Evolutionary conservation across 192 early-diverging fungal species (phyloP).

Genomic region (Spizellomyces sp.): DNA sequence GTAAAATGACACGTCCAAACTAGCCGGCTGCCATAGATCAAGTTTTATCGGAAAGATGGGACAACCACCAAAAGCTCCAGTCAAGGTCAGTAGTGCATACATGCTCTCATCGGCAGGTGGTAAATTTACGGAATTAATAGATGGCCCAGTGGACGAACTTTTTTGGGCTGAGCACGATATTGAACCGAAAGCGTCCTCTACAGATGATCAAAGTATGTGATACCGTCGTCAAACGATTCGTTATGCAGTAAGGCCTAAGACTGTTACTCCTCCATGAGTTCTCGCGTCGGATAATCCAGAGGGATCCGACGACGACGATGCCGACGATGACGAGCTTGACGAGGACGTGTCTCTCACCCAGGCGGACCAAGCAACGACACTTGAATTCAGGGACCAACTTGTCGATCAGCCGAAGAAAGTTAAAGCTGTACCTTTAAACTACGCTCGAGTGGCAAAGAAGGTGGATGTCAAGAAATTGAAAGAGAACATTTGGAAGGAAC

Average conservation of each 20-base stretch:
- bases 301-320: conserved; percentile 10
- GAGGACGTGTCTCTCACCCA: conserved; percentile 17
- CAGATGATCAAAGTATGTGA: conserved; percentile 26
- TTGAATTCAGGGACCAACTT: conserved; percentile 50
- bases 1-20: no score
- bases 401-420: conserved; percentile 47
- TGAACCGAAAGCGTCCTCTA: conserved; percentile 31
- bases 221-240: no score
- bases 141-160: conserved; percentile 31
- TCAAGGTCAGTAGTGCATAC: no score
- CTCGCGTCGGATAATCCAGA: conserved; percentile 1
- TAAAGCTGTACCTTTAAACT: conserved; percentile 64
- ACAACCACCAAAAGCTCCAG: not conserved
- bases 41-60: not conserved
- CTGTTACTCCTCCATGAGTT: no score
- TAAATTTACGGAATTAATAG: not conserved
- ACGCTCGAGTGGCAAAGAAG: conserved; percentile 85
- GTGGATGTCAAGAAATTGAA: conserved; percentile 95
- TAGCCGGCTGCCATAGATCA: not conserved
- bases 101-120: no score
- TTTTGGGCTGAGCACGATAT: conserved; percentile 32
- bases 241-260: no score
- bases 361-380: not conserved
- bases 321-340: conserved; percentile 44
- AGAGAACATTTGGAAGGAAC: conserved; percentile 92